phyloP scores from a whole-genome alignment of 768 basidiomycete species.

The Panaeolus cyanescens region DNA sequence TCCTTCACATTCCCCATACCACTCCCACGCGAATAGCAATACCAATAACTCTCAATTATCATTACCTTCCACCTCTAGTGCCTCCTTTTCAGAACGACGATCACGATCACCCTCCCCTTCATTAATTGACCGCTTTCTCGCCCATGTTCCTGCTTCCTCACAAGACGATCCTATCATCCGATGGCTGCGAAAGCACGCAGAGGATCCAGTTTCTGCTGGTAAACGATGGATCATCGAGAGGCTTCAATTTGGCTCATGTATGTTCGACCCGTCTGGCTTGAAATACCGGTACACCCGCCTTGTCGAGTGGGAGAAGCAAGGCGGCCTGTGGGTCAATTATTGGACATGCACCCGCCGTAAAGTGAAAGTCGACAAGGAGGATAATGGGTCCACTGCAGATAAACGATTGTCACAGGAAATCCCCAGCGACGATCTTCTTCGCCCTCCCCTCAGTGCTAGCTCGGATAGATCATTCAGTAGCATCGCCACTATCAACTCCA shows the following conservation, averaged over 20 bases:
- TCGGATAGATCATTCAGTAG: not conserved
- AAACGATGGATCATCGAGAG: slow-evolving; percentile 55
- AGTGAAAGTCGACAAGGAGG: slow-evolving; percentile 22
- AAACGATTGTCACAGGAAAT: slow-evolving; percentile 4
- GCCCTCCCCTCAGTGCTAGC: not conserved
- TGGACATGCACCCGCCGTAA: slow-evolving; percentile 42
- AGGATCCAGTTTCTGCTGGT: slow-evolving; percentile 49
- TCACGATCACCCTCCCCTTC: slow-evolving; percentile 20
- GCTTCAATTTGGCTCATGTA: slow-evolving; percentile 58
- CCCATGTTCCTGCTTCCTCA: slow-evolving; percentile 40
- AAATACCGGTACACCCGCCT: slow-evolving; percentile 49
- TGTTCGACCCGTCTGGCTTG: slow-evolving; percentile 57
- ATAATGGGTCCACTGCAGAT: slow-evolving; percentile 22
- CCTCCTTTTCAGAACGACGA: not conserved
- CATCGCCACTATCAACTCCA: not conserved
- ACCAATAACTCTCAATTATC: slow-evolving; percentile 13
- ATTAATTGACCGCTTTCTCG: slow-evolving; percentile 36
- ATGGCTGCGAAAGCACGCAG: slow-evolving; percentile 55
- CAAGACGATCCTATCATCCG: slow-evolving; percentile 43
- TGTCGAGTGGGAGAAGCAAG: slow-evolving; percentile 47
- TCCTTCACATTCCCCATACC: not conserved
- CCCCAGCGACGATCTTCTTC: not conserved
- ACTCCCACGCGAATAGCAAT: not conserved
- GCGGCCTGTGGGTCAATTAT: slow-evolving; percentile 60
- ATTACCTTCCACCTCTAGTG: slow-evolving; percentile 11